A percentile compares a stretch with the other conserved stretches of the same genome.
These are phyloP conservation scores for Shiraia sp. DNA, from an alignment of 2,329 filamentous ascomycete species.

Conservation along the genomic window DNA sequence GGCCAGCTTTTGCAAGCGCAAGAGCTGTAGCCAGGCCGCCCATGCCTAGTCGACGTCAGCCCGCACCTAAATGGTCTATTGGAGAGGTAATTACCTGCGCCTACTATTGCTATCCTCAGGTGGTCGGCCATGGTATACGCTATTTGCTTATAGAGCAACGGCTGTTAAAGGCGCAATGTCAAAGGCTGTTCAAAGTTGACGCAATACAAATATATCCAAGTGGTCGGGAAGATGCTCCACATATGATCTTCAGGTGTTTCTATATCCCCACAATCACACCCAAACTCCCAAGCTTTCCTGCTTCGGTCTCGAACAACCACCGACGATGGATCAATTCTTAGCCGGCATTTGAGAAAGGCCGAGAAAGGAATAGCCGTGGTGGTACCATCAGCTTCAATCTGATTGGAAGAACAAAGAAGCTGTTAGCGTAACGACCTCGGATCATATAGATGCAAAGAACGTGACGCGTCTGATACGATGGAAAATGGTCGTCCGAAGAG, in stretches of 20 bases:
- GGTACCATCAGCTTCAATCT: neutral
- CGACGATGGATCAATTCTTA: conserved; percentile 18
- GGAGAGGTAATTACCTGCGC: conserved; percentile 26
- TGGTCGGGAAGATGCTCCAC: neutral
- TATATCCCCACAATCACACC: conserved; percentile 6
- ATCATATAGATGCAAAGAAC: too few species aligned
- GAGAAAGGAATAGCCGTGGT: neutral
- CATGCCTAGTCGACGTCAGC: conserved; percentile 63
- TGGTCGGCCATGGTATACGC: conserved; percentile 30
- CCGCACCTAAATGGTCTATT: too few species aligned
- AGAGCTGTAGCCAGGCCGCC: conserved; percentile 74
- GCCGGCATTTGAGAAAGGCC: neutral
- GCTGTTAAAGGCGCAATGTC: neutral
- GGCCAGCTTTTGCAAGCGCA: conserved; percentile 75
- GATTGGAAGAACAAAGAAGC: conserved; percentile 2
- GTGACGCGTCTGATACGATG: too few species aligned
- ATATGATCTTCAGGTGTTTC: conserved; percentile 1
- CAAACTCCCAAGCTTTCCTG: conserved; percentile 7
- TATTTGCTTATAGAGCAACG: neutral
- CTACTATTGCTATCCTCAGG: conserved; percentile 38
- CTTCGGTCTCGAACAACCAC: conserved; percentile 7
- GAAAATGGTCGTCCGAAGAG: too few species aligned
- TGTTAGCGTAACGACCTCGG: too few species aligned
- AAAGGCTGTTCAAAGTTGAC: neutral
- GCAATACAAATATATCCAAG: neutral